These are phyloP conservation scores for Thelonectria olida DNA, from an alignment of 2,329 filamentous ascomycete genomes.

Conservation along the genomic window DNA sequence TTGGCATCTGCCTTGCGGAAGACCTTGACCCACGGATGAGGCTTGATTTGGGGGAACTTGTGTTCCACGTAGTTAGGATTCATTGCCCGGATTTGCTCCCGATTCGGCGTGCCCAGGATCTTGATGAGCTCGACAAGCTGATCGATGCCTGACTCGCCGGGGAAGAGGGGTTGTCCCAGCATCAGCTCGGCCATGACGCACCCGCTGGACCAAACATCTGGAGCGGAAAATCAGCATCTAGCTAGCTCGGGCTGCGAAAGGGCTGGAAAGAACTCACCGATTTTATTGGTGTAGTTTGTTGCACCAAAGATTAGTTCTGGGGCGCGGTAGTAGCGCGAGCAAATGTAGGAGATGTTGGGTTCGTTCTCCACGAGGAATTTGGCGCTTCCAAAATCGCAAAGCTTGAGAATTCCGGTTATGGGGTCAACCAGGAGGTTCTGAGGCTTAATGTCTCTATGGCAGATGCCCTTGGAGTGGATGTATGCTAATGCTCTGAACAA, in stretches of 20 bases:
- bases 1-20: constrained; percentile 95
- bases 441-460: constrained; percentile 98
- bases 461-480: constrained; percentile 99
- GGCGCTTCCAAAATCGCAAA: constrained; percentile 98
- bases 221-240: background rate
- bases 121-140: constrained; percentile 99
- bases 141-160: constrained; percentile 97
- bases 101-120: constrained; percentile 96
- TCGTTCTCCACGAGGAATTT: constrained; percentile 99
- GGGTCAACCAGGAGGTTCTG: constrained; percentile 97
- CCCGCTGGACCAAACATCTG: constrained; percentile 99
- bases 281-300: constrained; percentile 99
- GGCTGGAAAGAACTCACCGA: constrained; percentile 74
- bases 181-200: constrained; percentile 99
- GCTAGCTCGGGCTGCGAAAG: too few relatives aligned
- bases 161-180: constrained; percentile 97
- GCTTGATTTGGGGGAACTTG: constrained; percentile 99
- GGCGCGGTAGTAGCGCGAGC: constrained; percentile 97
- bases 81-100: constrained; percentile 99
- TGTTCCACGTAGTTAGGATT: constrained; percentile 99
- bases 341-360: constrained; percentile 99
- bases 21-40: constrained; percentile 98
- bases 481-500: constrained; percentile 98
- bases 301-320: constrained; percentile 98
- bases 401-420: constrained; percentile 88